Percentiles rank a stretch among this genome's conserved stretches.
phyloP scores from a whole-genome alignment of 768 basidiomycete species.

The Collybia nuda region DNA sequence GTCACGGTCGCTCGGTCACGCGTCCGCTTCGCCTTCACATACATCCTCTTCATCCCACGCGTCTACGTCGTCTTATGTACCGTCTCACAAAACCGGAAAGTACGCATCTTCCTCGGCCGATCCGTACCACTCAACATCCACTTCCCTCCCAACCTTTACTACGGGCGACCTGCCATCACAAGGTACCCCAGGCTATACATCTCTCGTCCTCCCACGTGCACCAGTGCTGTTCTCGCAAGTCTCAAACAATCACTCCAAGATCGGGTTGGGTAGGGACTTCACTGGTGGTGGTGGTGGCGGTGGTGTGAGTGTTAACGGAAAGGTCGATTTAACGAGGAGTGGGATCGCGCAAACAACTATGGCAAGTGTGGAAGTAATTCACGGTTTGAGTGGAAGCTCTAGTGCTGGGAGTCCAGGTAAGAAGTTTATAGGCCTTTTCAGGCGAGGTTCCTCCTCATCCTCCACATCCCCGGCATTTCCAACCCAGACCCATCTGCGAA shows the following conservation, averaged over 20 bases:
- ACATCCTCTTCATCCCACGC: slow-evolving; percentile 8
- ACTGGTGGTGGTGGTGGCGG: slow-evolving; percentile 15
- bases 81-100: slow-evolving; percentile 10
- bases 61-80: slow-evolving; percentile 7
- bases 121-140: slow-evolving; percentile 16
- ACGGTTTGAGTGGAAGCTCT: slow-evolving; percentile 41
- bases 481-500: slow-evolving; percentile 2
- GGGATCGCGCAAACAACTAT: slow-evolving; percentile 87
- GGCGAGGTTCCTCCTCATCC: slow-evolving; percentile 9
- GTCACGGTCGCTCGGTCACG: slow-evolving; percentile 17
- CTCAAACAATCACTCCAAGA: slow-evolving; percentile 14
- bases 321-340: slow-evolving; percentile 70
- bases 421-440: slow-evolving; percentile 17
- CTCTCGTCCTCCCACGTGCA: slow-evolving; percentile 53
- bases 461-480: slow-evolving; percentile 9
- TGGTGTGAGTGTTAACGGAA: slow-evolving; percentile 37
- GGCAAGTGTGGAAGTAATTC: slow-evolving; percentile 81
- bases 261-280: slow-evolving; percentile 4
- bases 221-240: slow-evolving; percentile 32
- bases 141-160: slow-evolving; percentile 21
- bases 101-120: slow-evolving; percentile 22
- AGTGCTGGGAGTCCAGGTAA: slow-evolving; percentile 7
- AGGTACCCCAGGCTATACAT: slow-evolving; percentile 59
- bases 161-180: slow-evolving; percentile 43
- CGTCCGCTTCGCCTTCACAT: slow-evolving; percentile 6